Base-by-base conservation (phyloP, 2,329 filamentous ascomycete genomes). In the Penicillium sp. region DNA sequence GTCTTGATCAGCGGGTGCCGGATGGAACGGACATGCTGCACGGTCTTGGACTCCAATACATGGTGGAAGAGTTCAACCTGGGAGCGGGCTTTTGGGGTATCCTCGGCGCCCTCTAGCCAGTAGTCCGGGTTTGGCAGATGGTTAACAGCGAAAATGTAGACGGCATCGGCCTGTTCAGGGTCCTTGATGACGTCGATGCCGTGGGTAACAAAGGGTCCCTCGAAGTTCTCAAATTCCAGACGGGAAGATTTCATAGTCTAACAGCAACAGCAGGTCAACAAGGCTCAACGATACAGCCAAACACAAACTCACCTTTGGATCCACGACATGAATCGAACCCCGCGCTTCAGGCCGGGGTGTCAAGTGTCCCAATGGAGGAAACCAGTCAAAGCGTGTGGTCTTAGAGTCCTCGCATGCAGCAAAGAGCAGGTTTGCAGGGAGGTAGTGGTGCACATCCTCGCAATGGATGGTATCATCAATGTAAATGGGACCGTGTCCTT, bases 121-220 rank as follows among this genome's bases (percentile, higher is more conserved):
- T 72, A 74, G 0, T 70, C 69, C 0, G 72, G 70, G 48, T 82
- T 77, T 0, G 81, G 77, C 1, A 78, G 56, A 47, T 85, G 82
- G 55, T 85, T 85, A 43, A 85, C 64, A 0, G 78, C 81, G 46
- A 80, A 81, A 40, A 85, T 78, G 55, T 81, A 84, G 5, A 84
- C 76, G 0, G 78, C 62, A 20, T 70, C 60, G 8, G 65, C 31
- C 2, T 58, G 58, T 2, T 72, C 58, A 0, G 73, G 75, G 52
- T 83, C 79, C 3, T 70, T 62, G n/a, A 81, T 72, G 6, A 85
- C 71, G 50, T 82, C 80, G 52, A 85, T 81, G 1, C 82, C 82
- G 54, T 85, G 82, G 0, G 81, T 81, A 5, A 78, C 59, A 43
- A 84, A 82, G 0, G 79, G 72, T 0, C 73, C 72, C 1, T 74